Evolutionary conservation across 495 filamentous ascomycete genomes (phyloP).

Genomic region (Zalerion maritima): DNA sequence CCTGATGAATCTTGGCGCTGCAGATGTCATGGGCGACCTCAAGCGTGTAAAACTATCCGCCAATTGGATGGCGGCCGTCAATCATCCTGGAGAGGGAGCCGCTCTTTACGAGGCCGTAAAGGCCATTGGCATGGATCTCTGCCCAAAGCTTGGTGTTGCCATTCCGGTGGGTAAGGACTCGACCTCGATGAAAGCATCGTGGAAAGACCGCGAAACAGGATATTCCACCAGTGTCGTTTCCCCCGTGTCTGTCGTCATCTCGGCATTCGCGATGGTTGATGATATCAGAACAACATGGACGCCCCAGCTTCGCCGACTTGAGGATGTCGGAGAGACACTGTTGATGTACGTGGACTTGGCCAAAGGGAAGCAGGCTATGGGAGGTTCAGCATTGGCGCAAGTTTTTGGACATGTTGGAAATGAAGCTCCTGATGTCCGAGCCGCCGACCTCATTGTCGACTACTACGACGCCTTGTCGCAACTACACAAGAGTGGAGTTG

Average conservation of each 20-base stretch:
- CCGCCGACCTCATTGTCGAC: slow-evolving; percentile 68
- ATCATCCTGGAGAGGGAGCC: slow-evolving; percentile 85
- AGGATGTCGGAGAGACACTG: slow-evolving; percentile 81
- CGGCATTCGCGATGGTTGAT: slow-evolving; percentile 72
- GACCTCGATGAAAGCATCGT: slow-evolving; percentile 96
- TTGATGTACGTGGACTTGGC: slow-evolving; percentile 88
- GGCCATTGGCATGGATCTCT: slow-evolving; percentile 75
- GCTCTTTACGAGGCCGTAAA: slow-evolving; percentile 89
- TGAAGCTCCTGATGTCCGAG: slow-evolving; percentile 71
- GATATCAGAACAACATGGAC: slow-evolving; percentile 84
- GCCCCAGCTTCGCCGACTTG: slow-evolving; percentile 62
- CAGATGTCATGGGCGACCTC: slow-evolving; percentile 64
- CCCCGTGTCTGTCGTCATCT: slow-evolving; percentile 77
- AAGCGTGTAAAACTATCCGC: slow-evolving; percentile 74
- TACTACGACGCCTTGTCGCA: slow-evolving; percentile 83
- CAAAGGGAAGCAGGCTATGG: slow-evolving; percentile 58
- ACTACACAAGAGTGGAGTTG: slow-evolving; percentile 71
- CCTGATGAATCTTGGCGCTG: slow-evolving; percentile 80
- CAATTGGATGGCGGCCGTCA: slow-evolving; percentile 97
- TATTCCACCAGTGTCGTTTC: slow-evolving; percentile 74
- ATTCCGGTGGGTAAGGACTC: slow-evolving; percentile 98
- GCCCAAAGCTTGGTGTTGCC: slow-evolving; percentile 65
- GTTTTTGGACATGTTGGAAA: slow-evolving; percentile 78
- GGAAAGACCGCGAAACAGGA: slow-evolving; percentile 59
- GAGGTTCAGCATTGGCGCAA: slow-evolving; percentile 86